Evolutionary conservation across 108 stramenopile genomes (phyloP), one percentile per base, ranked within the genome.

Genomic region (Cyclotella distinguenda): DNA sequence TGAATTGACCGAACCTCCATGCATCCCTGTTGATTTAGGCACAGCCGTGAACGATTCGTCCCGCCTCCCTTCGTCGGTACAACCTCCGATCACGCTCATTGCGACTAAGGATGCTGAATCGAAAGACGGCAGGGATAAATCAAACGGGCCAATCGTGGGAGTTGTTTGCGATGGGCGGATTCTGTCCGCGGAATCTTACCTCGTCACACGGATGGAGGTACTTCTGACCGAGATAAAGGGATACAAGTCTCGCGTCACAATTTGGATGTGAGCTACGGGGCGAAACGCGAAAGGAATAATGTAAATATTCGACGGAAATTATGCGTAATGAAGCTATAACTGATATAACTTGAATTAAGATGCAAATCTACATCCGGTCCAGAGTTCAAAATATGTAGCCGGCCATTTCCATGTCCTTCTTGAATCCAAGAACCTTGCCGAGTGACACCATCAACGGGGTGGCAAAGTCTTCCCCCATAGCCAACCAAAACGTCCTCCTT

Each of bases 381-480:
- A n/a, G n/a, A n/a, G n/a, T n/a, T n/a, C n/a, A n/a, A n/a, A n/a
- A n/a, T n/a, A n/a, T n/a, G n/a, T n/a, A n/a, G n/a, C n/a, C n/a
- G n/a, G n/a, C n/a, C n/a, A n/a, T n/a, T n/a, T n/a, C 33, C 12
- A 68, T 39, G 26, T 56, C 66, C 28, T 63, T 39, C 7, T 46
- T 56, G 26, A 48, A 30, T 25, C 46, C 72, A 32, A 73, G 51
- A 57, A 60, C 34, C 45, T 73, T 58, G 9, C 38, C 47, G 35
- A 73, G 43, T 13, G 27, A 19, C 11, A 58, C 30, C 45, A 65
- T 45, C 11, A 73, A 21, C 15, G 72, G 72, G 18, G 26, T 15
- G 16, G 64, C 60, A 51, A 76, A 76, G 19, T 68, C 74, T 68
- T 64, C 74, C 12, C 26, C 46, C 12, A 76, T 25, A 6, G 74